Percentiles rank a stretch among this genome's conserved stretches.
These are phyloP conservation scores for Gossypium turneri DNA, from an alignment of 345 rosid species.

Conservation along the genomic window DNA sequence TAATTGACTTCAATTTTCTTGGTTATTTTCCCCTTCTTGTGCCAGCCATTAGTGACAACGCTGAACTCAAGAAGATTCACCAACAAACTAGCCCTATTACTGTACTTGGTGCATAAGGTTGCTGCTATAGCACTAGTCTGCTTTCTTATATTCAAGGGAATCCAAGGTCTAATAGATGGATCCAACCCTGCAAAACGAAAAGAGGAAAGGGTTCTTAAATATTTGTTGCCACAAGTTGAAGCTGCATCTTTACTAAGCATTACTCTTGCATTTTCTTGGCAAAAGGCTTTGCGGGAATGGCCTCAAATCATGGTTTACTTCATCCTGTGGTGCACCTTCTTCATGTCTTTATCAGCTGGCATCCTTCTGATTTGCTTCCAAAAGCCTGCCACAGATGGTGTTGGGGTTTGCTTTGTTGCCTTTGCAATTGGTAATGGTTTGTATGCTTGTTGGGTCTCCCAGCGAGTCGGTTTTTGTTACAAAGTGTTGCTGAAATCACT, in stretches of 20 bases:
- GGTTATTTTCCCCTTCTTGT: neutral
- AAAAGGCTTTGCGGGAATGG: constrained; percentile 70
- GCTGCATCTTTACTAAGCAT: constrained; percentile 78
- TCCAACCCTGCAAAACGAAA: constrained; percentile 41
- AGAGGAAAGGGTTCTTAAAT: constrained; percentile 56
- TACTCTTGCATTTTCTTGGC: constrained; percentile 82
- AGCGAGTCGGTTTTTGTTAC: constrained; percentile 52
- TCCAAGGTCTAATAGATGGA: constrained; percentile 68
- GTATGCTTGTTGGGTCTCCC: constrained; percentile 89
- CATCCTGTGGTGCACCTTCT: constrained; percentile 74
- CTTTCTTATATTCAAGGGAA: constrained; percentile 81
- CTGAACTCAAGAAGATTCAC: constrained; percentile 81
- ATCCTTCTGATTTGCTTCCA: constrained; percentile 93
- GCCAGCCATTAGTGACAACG: constrained; percentile 52
- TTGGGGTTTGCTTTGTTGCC: constrained; percentile 71
- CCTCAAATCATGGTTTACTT: constrained; percentile 82
- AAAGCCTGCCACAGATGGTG: constrained; percentile 69
- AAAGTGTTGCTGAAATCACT: constrained; percentile 59
- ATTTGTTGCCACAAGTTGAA: constrained; percentile 83
- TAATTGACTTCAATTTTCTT: constrained; percentile 5
- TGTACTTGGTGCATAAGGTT: constrained; percentile 68
- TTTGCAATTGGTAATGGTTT: constrained; percentile 84
- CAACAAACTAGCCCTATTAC: constrained; percentile 63
- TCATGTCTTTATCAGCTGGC: constrained; percentile 75
- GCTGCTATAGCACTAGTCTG: constrained; percentile 59